Base-by-base conservation (phyloP, 805 yeast species). In the Cyberlindnera misumaiensis region DNA sequence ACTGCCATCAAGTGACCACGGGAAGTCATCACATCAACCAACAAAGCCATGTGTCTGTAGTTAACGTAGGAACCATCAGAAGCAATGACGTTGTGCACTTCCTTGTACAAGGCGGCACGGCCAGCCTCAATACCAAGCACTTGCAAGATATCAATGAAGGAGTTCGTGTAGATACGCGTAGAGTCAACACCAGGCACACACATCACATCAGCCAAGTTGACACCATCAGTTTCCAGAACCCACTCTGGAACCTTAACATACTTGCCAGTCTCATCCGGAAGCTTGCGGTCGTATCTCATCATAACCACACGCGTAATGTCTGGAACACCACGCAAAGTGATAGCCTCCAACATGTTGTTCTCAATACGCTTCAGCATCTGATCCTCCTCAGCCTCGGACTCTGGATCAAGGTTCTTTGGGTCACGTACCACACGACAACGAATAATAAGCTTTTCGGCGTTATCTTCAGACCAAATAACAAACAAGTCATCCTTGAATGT, bases 41-140 rank as follows among this genome's bases (percentile, higher is more conserved):
- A 73, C 53, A 93, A 70, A 4, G 99, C 97, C 93, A 93, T 83
- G 58, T 93, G 99, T 67, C 99, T 82, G 67, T 93, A 93, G 65
- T 93, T 93, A 45, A 93, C 99, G 56, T 93, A 93, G 28, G 98
- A 89, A 84, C 98, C 99, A 74, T 93, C 99, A 56, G 95, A 93
- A 4, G 97, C 96, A 74, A 93, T 88, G 53, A 93, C 99, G 58
- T 93, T 93, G 65, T 85, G 78, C 55, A 93, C 88, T 68, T 93
- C 98, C 60, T 80, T 84, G 72, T 82, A 93, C 53, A 93, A 70
- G 1, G 97, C 95, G 38, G 89, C 76, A 63, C 98, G 81, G 17
- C 97, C 94, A 31, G 99, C 99, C 63, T 93, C 99, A 58, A 93
- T 93, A 72, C 99, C 99, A 52, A 93, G 69, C 11, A 93, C 98